Evolutionary conservation across 164 flowering plant genomes (phyloP).

Genomic region (Paratinospora sagittata): DNA sequence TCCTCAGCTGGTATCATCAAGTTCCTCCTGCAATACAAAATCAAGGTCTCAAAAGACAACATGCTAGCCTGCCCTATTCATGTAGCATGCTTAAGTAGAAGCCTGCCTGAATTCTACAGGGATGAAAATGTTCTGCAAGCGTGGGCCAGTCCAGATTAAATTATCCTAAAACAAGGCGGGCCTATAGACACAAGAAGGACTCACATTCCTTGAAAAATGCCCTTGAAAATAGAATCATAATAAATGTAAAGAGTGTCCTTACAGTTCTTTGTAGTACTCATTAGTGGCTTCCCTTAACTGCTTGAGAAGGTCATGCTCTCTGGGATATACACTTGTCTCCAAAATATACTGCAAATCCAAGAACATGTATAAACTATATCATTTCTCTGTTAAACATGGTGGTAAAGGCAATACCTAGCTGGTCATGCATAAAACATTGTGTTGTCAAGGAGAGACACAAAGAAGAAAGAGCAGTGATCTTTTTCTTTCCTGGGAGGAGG

Average conservation of each 20-base stretch:
- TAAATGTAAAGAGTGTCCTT: background rate
- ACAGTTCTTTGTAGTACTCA: slow-evolving; percentile 6
- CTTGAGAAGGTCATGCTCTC: slow-evolving; percentile 42
- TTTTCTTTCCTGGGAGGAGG: too few relatives aligned
- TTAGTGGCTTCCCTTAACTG: slow-evolving; percentile 30
- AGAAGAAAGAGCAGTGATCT: too few relatives aligned
- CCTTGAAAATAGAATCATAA: background rate
- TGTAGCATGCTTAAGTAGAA: too few relatives aligned
- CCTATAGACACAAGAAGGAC: too few relatives aligned
- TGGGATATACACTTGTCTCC: slow-evolving; percentile 32
- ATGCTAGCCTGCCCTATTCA: background rate
- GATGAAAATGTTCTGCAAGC: too few relatives aligned
- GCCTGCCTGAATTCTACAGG: background rate
- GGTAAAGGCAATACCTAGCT: too few relatives aligned
- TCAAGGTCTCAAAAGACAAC: background rate
- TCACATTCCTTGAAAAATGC: background rate
- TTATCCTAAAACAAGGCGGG: too few relatives aligned
- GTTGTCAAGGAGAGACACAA: too few relatives aligned
- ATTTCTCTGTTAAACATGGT: too few relatives aligned
- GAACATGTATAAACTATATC: too few relatives aligned
- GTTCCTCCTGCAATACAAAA: slow-evolving; percentile 25
- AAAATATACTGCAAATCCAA: slow-evolving; percentile 27
- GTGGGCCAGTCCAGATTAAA: too few relatives aligned
- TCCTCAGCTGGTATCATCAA: slow-evolving; percentile 41
- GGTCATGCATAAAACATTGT: too few relatives aligned